phyloP scores from a whole-genome alignment of 345 rosid species.

The Excoecaria agallocha region DNA sequence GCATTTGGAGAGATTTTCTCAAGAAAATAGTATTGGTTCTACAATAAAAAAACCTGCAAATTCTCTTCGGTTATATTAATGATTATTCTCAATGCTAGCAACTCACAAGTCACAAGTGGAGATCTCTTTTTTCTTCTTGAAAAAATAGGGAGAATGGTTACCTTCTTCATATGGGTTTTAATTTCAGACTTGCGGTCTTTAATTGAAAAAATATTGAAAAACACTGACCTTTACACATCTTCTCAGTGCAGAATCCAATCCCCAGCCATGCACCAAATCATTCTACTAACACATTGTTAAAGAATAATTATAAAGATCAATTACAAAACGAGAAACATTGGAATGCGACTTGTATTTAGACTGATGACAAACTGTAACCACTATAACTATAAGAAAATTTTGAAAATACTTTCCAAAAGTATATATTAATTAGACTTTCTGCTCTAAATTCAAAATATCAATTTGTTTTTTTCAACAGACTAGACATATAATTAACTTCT shows the following conservation, averaged over 20 bases:
- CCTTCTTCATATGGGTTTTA: slow-evolving; percentile 91
- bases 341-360: no score
- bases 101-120: neutral
- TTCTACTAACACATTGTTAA: slow-evolving; percentile 24
- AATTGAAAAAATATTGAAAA: no score
- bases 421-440: neutral
- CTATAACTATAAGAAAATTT: no score
- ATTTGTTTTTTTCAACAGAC: neutral
- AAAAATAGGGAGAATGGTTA: slow-evolving; percentile 7
- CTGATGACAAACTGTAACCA: no score
- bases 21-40: no score
- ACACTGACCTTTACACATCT: slow-evolving; percentile 34
- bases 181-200: slow-evolving; percentile 85
- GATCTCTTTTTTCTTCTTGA: neutral
- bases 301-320: slow-evolving; percentile 15
- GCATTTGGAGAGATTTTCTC: neutral
- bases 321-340: neutral
- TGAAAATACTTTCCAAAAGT: neutral
- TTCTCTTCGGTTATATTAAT: neutral
- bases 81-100: neutral
- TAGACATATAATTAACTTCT: neutral
- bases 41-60: neutral
- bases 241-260: slow-evolving; percentile 38
- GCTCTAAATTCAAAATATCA: neutral
- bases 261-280: slow-evolving; percentile 42